A percentile compares a stretch with the other conserved stretches of the same genome.
Evolutionary conservation across 2,329 filamentous ascomycete species (phyloP).

Genomic region (Phialemoniopsis sp.): DNA sequence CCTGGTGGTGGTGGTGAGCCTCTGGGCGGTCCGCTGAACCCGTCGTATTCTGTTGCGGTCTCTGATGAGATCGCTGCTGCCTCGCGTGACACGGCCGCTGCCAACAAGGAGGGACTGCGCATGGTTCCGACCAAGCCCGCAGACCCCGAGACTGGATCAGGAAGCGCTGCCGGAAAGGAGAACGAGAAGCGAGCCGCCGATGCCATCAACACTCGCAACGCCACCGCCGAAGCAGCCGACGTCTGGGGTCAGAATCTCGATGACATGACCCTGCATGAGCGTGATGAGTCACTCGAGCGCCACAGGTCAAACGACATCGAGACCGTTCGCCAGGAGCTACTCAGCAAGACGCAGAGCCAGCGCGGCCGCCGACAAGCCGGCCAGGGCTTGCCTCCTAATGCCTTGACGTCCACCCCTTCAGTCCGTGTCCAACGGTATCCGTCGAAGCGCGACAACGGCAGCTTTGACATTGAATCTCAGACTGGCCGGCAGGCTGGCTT

Average conservation of each 20-base stretch:
- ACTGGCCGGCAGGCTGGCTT: conserved; percentile 15
- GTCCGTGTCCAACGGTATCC: conserved; percentile 16
- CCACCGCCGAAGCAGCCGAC: conserved; percentile 24
- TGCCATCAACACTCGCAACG: conserved; percentile 35
- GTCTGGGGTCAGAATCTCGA: conserved; percentile 32
- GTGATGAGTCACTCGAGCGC: conserved; percentile 23
- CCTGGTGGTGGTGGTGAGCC: conserved; percentile 68
- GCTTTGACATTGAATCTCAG: conserved; percentile 40
- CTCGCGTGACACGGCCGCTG: conserved; percentile 55
- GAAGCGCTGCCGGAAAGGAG: conserved; percentile 18
- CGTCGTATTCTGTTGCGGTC: conserved; percentile 75
- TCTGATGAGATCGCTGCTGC: conserved; percentile 62
- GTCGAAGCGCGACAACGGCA: conserved; percentile 23
- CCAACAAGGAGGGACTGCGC: conserved; percentile 60
- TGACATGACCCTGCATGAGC: conserved; percentile 25
- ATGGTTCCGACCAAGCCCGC: conserved; percentile 49
- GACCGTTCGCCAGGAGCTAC: conserved; percentile 21
- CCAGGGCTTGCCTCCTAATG: conserved; percentile 33
- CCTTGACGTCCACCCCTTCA: conserved; percentile 16
- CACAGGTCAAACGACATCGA: conserved; percentile 32
- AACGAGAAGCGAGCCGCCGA: conserved; percentile 40
- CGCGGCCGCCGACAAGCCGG: conserved; percentile 45
- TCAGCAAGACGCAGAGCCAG: conserved; percentile 35
- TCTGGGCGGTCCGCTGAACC: conserved; percentile 66
- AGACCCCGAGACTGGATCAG: conserved; percentile 5